Percentiles rank a stretch among this genome's conserved stretches.
phyloP scores from a whole-genome alignment of 352 stramenopile species.

The Pythium brassicae region DNA sequence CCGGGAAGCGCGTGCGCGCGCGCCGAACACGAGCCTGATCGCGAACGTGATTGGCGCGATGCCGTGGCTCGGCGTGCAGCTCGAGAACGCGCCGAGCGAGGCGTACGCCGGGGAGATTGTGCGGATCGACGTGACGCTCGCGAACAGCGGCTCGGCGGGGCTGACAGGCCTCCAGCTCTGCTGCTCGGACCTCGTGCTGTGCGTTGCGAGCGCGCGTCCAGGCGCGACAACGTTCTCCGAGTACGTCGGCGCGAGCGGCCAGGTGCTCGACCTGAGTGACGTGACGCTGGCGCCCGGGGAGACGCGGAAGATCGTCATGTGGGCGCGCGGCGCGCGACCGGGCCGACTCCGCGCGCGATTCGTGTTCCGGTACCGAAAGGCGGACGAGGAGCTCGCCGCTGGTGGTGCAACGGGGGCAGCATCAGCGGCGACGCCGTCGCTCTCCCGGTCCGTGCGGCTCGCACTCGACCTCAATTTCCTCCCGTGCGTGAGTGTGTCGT shows the following conservation, averaged over 20 bases:
- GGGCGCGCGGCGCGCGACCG: constrained; percentile 30
- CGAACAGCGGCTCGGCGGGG: constrained; percentile 51
- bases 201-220: constrained; percentile 20
- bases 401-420: constrained; percentile 5
- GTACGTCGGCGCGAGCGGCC: constrained; percentile 62
- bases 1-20: constrained; percentile 63
- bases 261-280: constrained; percentile 54
- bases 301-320: constrained; percentile 42
- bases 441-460: constrained; percentile 41
- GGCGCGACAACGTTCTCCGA: constrained; percentile 21
- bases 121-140: constrained; percentile 39
- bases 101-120: constrained; percentile 65
- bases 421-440: constrained; percentile 12
- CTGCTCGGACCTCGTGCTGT: constrained; percentile 62
- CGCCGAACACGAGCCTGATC: constrained; percentile 72
- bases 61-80: constrained; percentile 77
- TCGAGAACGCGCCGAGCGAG: constrained; percentile 37
- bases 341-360: constrained; percentile 49
- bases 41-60: constrained; percentile 68
- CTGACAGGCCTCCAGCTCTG: constrained; percentile 55
- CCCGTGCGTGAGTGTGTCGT: constrained; percentile 54
- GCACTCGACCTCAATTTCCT: constrained; percentile 58
- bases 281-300: constrained; percentile 52
- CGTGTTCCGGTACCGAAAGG: constrained; percentile 61
- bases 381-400: constrained; percentile 5